Percentiles rank a stretch among this genome's conserved stretches.
These are phyloP conservation scores for Fomes fomentarius DNA, from an alignment of 1,284 basidiomycete genomes.

Conservation along the genomic window DNA sequence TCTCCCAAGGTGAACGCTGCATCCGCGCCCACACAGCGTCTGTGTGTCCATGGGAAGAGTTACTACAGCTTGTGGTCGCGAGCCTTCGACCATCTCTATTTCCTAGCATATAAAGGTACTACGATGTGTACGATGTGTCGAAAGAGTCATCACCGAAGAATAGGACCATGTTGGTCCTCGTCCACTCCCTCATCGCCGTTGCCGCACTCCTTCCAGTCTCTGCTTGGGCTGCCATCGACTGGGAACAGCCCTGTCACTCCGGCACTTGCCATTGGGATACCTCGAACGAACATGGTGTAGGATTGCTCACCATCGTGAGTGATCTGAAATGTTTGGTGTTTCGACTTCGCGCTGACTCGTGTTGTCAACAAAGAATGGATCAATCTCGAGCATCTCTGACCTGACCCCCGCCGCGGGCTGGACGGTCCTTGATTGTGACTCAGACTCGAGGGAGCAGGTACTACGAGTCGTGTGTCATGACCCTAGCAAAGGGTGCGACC, in stretches of 20 bases:
- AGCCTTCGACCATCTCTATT: no score
- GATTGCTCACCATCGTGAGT: slow-evolving; percentile 10
- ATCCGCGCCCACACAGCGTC: neutral
- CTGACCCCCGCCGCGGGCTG: slow-evolving; percentile 55
- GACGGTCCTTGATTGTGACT: slow-evolving; percentile 46
- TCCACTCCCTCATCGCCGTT: neutral
- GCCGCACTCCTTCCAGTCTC: neutral
- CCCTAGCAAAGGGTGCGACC: slow-evolving; percentile 41
- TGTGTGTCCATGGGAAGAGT: neutral
- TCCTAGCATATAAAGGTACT: no score
- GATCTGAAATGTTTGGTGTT: neutral
- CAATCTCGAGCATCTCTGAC: slow-evolving; percentile 47
- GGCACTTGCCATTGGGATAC: slow-evolving; percentile 19
- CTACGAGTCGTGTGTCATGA: slow-evolving; percentile 49
- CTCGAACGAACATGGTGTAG: neutral
- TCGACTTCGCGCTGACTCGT: slow-evolving; percentile 39
- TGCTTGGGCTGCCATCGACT: slow-evolving; percentile 6
- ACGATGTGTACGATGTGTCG: no score
- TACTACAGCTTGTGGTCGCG: no score
- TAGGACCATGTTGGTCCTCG: neutral
- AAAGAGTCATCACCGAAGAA: neutral
- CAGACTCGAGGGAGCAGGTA: slow-evolving; percentile 41
- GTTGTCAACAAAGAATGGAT: slow-evolving; percentile 28
- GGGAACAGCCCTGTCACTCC: slow-evolving; percentile 10
- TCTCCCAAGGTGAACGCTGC: neutral